Base-by-base conservation (phyloP, 139 green algal species). In the Chlamydomonas eustigma region DNA sequence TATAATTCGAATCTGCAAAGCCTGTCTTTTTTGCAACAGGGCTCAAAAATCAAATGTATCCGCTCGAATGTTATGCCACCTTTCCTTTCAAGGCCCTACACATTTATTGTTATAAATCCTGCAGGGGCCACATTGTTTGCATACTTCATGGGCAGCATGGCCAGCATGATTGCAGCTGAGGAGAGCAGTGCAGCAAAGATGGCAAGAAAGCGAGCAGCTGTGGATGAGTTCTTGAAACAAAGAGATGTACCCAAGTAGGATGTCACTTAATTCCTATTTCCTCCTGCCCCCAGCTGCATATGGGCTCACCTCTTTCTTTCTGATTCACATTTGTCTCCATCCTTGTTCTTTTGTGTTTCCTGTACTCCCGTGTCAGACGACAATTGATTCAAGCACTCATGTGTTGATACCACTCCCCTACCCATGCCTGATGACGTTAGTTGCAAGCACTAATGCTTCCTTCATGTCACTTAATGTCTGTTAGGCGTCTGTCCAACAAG, bases 81-180 rank as follows among this genome's bases (percentile, higher is more conserved):
- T 18, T 58, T 18, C 44, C 44, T 28, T 58, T 12, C 44, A 58
- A 12, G 12, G 12, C 18, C 44, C 44, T 18, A 58, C 18, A 18
- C 44, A 58, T 18, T n/a, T n/a, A n/a, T n/a, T n/a, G n/a, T n/a
- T n/a, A n/a, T n/a, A n/a, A 18, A 18, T 18, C 44, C 12, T 58
- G 44, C 44, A 58, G 58, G 58, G 6, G 58, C 58, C 25, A 37
- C 58, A 8, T 35, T 70, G 25, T 70, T 70, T 70, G 58, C 58
- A 18, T 70, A 70, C 58, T 70, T 70, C 58, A 70, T 70, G 58
- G 58, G 58, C 24, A 37, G 25, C 24, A 70, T 70, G 58, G 28
- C 58, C 25, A 37, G 25, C 24, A 32, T 70, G 25, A 70, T 70
- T 28, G 58, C 58, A 18, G 24, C 25, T 28, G 28, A 18, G 25